Evolutionary conservation across 73 alveolate species (phyloP).

Genomic region (Symbiodinium natans): DNA sequence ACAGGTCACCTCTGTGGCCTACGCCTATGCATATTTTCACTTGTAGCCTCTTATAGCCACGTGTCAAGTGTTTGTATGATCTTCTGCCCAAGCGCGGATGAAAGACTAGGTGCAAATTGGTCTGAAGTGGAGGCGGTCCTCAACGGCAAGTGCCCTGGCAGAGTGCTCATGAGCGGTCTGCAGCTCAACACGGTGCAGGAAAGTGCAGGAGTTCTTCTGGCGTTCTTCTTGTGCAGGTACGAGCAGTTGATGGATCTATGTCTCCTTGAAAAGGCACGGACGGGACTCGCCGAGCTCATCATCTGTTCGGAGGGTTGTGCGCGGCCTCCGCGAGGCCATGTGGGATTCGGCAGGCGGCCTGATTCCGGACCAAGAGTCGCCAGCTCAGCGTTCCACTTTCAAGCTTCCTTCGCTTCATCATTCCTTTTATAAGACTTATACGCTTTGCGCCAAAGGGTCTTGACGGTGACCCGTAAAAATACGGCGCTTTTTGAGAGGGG

Average conservation of each 20-base stretch:
- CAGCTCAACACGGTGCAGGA: background rate
- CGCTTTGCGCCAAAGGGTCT: too few species aligned
- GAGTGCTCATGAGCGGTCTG: background rate
- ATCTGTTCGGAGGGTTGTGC: background rate
- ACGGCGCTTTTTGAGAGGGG: too few species aligned
- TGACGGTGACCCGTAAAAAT: too few species aligned
- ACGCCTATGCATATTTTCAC: too few species aligned
- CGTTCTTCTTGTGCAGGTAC: background rate
- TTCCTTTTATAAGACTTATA: too few species aligned
- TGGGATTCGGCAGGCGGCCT: constrained; percentile 32
- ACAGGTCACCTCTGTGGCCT: too few species aligned
- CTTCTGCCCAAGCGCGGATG: background rate
- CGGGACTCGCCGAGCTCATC: background rate
- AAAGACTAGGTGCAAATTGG: constrained; percentile 24
- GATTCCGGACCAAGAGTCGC: constrained; percentile 54
- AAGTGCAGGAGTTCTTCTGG: background rate
- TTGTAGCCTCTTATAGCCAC: too few species aligned
- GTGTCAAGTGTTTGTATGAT: too few species aligned
- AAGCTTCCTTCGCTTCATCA: too few species aligned
- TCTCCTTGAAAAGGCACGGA: constrained; percentile 36
- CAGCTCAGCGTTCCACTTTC: background rate
- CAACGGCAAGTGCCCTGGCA: constrained; percentile 54
- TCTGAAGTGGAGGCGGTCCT: constrained; percentile 53
- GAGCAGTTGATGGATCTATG: constrained; percentile 86
- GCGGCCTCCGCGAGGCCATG: constrained; percentile 29